A percentile compares a stretch with the other conserved stretches of the same genome.
Conservation (phyloP, 2,329 filamentous ascomycete genomes). For the Ustulina deusta region DNA sequence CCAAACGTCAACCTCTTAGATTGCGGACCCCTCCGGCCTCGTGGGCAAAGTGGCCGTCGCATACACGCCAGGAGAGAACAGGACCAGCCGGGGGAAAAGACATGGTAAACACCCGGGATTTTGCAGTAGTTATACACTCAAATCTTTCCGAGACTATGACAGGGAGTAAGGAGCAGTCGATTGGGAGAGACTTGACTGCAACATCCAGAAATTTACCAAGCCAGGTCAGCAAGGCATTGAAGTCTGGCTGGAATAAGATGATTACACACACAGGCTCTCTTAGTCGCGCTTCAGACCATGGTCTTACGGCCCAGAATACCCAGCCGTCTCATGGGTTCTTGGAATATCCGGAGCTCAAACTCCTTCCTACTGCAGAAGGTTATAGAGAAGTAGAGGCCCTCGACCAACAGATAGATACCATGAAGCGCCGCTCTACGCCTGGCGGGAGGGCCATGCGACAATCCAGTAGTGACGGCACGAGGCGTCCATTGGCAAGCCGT, state of each 20-base stretch:
- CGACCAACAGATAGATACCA: constrained; percentile 49
- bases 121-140: constrained; percentile 20
- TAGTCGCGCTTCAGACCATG: constrained; percentile 22
- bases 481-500: constrained; percentile 41
- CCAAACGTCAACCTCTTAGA: constrained; percentile 29
- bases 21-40: constrained; percentile 46
- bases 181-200: constrained; percentile 31
- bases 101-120: constrained; percentile 46
- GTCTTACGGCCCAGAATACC: constrained; percentile 17
- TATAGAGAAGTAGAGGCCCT: constrained; percentile 52
- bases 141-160: neutral
- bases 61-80: constrained; percentile 48
- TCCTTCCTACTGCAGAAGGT: constrained; percentile 49
- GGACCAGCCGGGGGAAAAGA: constrained; percentile 47
- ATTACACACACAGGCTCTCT: constrained; percentile 33
- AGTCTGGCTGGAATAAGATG: constrained; percentile 45
- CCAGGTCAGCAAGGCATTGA: constrained; percentile 45
- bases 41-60: constrained; percentile 53
- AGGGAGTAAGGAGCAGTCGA: constrained; percentile 12
- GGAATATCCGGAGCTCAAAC: constrained; percentile 54
- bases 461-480: constrained; percentile 37
- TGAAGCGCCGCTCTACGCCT: constrained; percentile 52
- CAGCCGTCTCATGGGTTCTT: constrained; percentile 39
- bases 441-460: constrained; percentile 39
- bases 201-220: constrained; percentile 43